Base-by-base conservation (phyloP, 345 rosid species). In the Linum trigynum region DNA sequence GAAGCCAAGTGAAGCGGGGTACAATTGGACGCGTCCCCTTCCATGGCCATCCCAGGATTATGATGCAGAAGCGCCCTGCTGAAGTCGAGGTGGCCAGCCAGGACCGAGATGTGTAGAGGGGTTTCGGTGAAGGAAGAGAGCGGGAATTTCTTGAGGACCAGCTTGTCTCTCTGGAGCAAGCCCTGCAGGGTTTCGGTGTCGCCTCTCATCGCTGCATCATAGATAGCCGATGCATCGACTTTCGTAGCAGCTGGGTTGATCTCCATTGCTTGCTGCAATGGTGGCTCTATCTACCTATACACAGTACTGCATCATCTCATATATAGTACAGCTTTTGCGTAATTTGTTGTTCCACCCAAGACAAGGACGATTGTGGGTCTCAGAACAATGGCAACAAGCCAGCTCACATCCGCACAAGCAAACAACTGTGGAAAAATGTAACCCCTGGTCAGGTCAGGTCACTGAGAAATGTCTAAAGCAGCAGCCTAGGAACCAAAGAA, bases 1-100 rank as follows among this genome's bases (percentile, higher is more conserved):
- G 61, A 17, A 5, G 61, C 61, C 38, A 57, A 15, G 61, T 57
- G 61, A 37, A 57, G 61, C 7, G 61, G 61, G 2, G 35, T 57
- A 3, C 5, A 9, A 32, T 37, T 37, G 6, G 38, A 10, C 2
- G 35, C 16, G 61, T 57, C 61, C 9, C 3, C 14, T 37, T 7
- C 61, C 10, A 3, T 57, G 9, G 61, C 61, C 61, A 57, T 32
- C 23, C 7, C 38, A 32, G 61, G 38, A 37, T 57, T 12, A 3
- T 4, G 38, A 37, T 5, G 12, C 61, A 57, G 35, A 7, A 57
- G 37, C 38, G 16, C 36, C 38, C 14, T 57, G 38, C 36, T 15
- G 61, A 57, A 57, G 23, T 32, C 38, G 9, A 15, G 37, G 38
- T 57, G 61, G 61, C 61, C 61, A 3, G 12, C 38, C 61, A 37